Evolutionary conservation across 2,329 filamentous ascomycete genomes (phyloP), one percentile per base, ranked within the genome.

Genomic region (Parasarocladium wereldwijsianum): DNA sequence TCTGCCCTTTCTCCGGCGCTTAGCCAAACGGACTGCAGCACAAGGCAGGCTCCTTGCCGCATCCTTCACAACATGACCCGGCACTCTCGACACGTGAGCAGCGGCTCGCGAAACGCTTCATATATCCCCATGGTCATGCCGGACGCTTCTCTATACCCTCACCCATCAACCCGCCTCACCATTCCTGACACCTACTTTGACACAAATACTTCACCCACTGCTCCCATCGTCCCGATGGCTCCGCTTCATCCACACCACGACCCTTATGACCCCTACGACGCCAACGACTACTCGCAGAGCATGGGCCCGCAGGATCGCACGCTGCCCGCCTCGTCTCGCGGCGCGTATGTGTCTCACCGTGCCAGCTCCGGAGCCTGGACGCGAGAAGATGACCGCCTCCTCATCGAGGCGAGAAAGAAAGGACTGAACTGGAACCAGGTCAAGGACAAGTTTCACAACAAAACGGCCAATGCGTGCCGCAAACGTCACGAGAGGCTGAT

Each of bases 401-500:
- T 93, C 24, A 61, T 87, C 37, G 57, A 61, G 24, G 80, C 82
- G 11, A 70, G 84, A 31, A 70, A 76, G 27, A 70, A 76, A 43
- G 79, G 80, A 15, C 66, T 85, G 49, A 87, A 86, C 54, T 93
- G 84, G 84, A 68, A 70, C 32, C 76, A 82, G 43, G 90, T 92
- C 46, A 76, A 84, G 43, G 63, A 64, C 36, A 70, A 66, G 37
- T 93, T 93, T 49, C 78, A 76, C 1, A 64, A 56, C 49, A 93
- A 93, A 60, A 73, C 70, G 7, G 60, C 77, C 34, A 90, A 90
- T 49, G 85, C 85, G 12, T 93, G 84, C 55, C 80, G 84, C 39
- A 93, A 93, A 58, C 72, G 84, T 32, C 83, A 92, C 44, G 84
- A 93, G 55, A 68, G 84, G 23, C 58, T 93, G 40, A 76, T 87